Evolutionary conservation across 2,329 filamentous ascomycete genomes (phyloP).

Genomic region (Monosporascus cannonballus): DNA sequence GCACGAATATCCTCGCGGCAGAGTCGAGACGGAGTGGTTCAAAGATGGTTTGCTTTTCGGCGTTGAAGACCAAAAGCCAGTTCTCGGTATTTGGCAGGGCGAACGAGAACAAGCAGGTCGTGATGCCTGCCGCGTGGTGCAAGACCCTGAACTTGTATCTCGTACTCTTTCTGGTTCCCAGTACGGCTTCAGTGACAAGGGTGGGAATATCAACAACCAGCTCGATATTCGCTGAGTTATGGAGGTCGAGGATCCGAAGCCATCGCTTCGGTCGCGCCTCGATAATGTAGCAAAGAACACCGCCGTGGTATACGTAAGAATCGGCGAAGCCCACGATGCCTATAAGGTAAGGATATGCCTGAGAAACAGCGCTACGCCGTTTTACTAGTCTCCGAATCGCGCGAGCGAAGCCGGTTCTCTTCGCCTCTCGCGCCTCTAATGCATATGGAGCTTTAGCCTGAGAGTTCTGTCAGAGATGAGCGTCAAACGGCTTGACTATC

Average conservation of each 20-base stretch:
- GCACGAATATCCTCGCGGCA: constrained; percentile 56
- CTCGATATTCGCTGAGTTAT: constrained; percentile 41
- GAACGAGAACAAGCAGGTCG: constrained; percentile 51
- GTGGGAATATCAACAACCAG: constrained; percentile 47
- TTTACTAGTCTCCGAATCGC: constrained; percentile 57
- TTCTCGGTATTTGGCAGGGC: constrained; percentile 29
- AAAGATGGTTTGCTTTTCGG: constrained; percentile 33
- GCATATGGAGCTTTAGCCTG: constrained; percentile 28
- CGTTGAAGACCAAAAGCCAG: constrained; percentile 49
- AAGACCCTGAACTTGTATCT: constrained; percentile 47
- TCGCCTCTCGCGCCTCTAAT: constrained; percentile 27
- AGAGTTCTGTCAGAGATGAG: constrained; percentile 12
- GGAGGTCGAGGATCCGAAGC: constrained; percentile 55
- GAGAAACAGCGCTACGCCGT: constrained; percentile 52
- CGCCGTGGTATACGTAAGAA: constrained; percentile 56
- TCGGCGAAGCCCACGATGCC: constrained; percentile 54
- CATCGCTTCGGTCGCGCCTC: constrained; percentile 29
- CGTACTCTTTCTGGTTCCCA: constrained; percentile 26
- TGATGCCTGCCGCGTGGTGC: constrained; percentile 49
- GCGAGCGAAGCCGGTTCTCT: constrained; percentile 35
- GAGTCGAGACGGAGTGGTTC: constrained; percentile 36
- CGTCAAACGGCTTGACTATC: constrained; percentile 1
- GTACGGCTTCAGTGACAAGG: constrained; percentile 31
- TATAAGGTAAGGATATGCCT: constrained; percentile 56
- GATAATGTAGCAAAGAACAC: constrained; percentile 58